Percentiles rank a stretch among this genome's conserved stretches.
phyloP scores from a whole-genome alignment of 129 eudicot genomes.

The Flaveria sonorensis region DNA sequence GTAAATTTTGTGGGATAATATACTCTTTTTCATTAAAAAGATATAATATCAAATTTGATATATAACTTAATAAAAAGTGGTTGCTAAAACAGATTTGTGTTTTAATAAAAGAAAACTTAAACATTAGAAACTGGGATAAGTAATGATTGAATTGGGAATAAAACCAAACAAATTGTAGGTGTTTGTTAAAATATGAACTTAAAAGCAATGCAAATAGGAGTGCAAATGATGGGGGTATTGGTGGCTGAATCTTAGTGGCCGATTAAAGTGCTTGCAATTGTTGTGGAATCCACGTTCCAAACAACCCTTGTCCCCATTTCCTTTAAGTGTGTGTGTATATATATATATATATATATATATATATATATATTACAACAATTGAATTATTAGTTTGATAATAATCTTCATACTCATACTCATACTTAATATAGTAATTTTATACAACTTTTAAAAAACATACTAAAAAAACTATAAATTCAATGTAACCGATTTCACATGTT shows the following conservation, averaged over 20 bases:
- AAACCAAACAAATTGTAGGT: constrained; percentile 25
- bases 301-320: constrained; percentile 10
- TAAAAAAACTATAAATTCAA: too few species aligned
- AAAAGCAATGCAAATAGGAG: constrained; percentile 31
- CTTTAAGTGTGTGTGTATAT: not conserved
- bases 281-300: constrained; percentile 41
- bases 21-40: too few species aligned
- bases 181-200: constrained; percentile 38
- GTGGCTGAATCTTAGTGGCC: constrained; percentile 25
- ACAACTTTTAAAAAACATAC: too few species aligned
- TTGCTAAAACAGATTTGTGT: not conserved
- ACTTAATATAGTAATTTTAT: too few species aligned
- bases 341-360: too few species aligned
- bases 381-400: too few species aligned
- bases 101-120: not conserved
- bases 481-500: too few species aligned
- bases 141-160: constrained; percentile 20
- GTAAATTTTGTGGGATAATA: too few species aligned
- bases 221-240: constrained; percentile 27
- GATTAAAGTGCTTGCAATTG: constrained; percentile 23
- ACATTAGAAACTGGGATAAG: not conserved
- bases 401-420: too few species aligned
- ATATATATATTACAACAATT: too few species aligned
- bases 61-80: constrained; percentile 4
- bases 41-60: not conserved